Percentiles rank a stretch among this genome's conserved stretches.
These are phyloP conservation scores for Metarhizium robertsii DNA, from an alignment of 2,329 filamentous ascomycete species.

Conservation along the genomic window DNA sequence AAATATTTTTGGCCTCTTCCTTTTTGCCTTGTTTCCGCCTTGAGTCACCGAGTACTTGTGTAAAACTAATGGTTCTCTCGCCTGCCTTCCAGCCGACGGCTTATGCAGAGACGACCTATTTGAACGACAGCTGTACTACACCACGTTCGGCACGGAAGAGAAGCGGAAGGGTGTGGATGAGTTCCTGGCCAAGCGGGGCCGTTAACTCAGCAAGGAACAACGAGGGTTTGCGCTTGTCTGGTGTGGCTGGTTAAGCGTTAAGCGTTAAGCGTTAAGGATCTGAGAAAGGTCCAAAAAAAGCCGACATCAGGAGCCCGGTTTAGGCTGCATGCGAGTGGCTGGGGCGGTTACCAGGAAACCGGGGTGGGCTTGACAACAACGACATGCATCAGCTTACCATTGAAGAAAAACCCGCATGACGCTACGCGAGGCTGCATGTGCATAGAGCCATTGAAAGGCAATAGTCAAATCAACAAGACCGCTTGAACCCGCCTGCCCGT, in stretches of 20 bases:
- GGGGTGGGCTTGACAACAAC: neutral
- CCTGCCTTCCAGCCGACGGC: slow-evolving; percentile 13
- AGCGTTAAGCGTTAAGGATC: too few relatives aligned
- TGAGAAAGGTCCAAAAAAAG: neutral
- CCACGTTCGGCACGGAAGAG: slow-evolving; percentile 23
- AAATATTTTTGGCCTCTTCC: neutral
- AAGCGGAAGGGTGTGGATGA: slow-evolving; percentile 19
- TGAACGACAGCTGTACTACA: slow-evolving; percentile 25
- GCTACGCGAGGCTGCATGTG: neutral
- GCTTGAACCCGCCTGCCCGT: neutral
- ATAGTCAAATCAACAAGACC: neutral
- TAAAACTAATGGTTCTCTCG: neutral
- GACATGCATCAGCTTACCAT: slow-evolving; percentile 3
- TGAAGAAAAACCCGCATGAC: slow-evolving; percentile 3
- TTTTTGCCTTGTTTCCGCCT: neutral
- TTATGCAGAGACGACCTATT: slow-evolving; percentile 21
- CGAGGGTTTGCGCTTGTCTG: neutral
- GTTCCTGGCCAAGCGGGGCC: slow-evolving; percentile 17
- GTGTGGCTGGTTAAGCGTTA: neutral
- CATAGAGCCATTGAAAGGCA: neutral
- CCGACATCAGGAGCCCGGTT: neutral
- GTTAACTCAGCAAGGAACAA: neutral
- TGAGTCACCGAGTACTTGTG: too few relatives aligned
- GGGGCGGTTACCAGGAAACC: neutral
- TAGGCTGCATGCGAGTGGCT: neutral